Base-by-base conservation (phyloP, 1,284 basidiomycete genomes). In the Tilletia indica region DNA sequence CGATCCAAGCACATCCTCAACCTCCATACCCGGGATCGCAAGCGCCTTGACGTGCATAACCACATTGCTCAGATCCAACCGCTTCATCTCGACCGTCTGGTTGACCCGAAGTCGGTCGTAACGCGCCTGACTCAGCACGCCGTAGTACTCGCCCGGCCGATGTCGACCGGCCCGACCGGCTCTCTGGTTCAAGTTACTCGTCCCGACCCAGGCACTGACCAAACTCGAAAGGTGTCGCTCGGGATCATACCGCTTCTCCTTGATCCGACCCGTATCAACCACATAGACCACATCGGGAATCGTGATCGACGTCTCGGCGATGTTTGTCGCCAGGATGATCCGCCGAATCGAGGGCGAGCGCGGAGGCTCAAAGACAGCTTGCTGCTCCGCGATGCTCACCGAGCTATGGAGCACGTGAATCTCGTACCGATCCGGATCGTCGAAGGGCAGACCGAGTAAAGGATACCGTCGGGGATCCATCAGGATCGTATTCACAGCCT, bases 241-340 rank as follows among this genome's bases (percentile, higher is more conserved):
- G 0, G 94, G 93, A 82, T 98, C 94, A 83, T 93, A 98, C n/a
- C 91, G 89, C 82, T 93, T 90, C 85, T 97, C 94, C 86, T 96
- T 97, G 83, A 95, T 89, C 81, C 91, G 91, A 34, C 89, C 95
- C 0, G 92, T 89, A 82, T 98, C 95, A 63, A 97, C 90, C 67
- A 98, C 95, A 82, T 93, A 95, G 5, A 97, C 94, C 38, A 97
- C 94, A 81, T 97, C 93, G 0, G 95, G 95, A 77, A 98, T 97
- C 0, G 95, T 98, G 77, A 98, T 89, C 4, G 93, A 94, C 0
- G 94, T 97, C 86, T 98, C 95, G 14, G 95, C 96, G 73, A 98
- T 96, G 85, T 97, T 98, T 64, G 95, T 98, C 2, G 95, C 89
- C 54, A 97, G 87, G 77, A 97, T 96, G 82, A 98, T 78, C 6